These are phyloP conservation scores for Aspergillus mulundensis DNA, from an alignment of 495 filamentous ascomycete species.

Conservation along the genomic window DNA sequence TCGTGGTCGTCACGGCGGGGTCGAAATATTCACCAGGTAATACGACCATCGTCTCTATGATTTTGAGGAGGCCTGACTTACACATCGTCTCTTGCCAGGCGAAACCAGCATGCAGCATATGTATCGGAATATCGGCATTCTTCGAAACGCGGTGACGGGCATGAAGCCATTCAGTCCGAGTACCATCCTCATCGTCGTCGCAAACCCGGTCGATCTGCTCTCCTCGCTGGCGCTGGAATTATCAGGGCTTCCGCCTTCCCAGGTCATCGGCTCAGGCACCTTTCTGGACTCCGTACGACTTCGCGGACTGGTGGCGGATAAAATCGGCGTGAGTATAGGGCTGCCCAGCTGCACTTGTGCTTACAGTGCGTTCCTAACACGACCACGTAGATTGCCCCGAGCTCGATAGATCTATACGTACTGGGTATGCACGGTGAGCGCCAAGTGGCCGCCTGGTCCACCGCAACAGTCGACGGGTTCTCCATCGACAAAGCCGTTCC, in stretches of 20 bases:
- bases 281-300: slow-evolving; percentile 39
- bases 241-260: slow-evolving; percentile 30
- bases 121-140: slow-evolving; percentile 37
- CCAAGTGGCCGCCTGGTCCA: slow-evolving; percentile 42
- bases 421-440: slow-evolving; percentile 43
- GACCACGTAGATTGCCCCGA: slow-evolving; percentile 24
- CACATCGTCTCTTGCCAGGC: slow-evolving; percentile 16
- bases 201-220: slow-evolving; percentile 48
- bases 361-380: neutral
- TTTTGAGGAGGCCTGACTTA: neutral
- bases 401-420: slow-evolving; percentile 36
- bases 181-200: slow-evolving; percentile 39
- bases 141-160: slow-evolving; percentile 28
- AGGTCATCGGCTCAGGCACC: slow-evolving; percentile 42
- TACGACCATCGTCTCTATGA: neutral
- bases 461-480: slow-evolving; percentile 23
- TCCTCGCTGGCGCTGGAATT: slow-evolving; percentile 35
- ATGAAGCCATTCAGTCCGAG: slow-evolving; percentile 36
- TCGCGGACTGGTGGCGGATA: slow-evolving; percentile 32
- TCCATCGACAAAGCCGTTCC: slow-evolving; percentile 6
- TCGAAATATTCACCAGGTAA: slow-evolving; percentile 26
- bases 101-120: slow-evolving; percentile 38
- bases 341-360: neutral
- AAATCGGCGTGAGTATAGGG: slow-evolving; percentile 21
- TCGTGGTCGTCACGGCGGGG: slow-evolving; percentile 45